Evolutionary conservation across 768 basidiomycete genomes (phyloP).

Genomic region (Candolleomyces aberdarensis): DNA sequence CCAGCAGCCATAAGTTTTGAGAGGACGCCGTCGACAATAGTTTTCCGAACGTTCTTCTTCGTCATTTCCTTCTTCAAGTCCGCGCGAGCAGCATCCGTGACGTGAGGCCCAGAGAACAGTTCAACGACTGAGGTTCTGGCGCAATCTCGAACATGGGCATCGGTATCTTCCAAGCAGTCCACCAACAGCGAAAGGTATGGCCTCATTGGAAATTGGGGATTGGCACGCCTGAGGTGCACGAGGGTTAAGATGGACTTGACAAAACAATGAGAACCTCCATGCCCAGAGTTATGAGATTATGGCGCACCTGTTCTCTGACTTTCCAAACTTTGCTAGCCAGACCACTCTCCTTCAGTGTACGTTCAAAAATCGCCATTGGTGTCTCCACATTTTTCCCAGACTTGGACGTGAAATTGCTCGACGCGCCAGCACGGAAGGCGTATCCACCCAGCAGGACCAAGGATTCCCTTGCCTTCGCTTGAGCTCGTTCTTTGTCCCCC

Average conservation of each 20-base stretch:
- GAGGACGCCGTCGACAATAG: slow-evolving; percentile 79
- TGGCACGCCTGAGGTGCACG: slow-evolving; percentile 67
- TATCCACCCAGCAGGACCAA: slow-evolving; percentile 73
- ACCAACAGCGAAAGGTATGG: slow-evolving; percentile 80
- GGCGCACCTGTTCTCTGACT: slow-evolving; percentile 78
- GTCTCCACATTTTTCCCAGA: slow-evolving; percentile 66
- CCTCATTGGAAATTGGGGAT: slow-evolving; percentile 75
- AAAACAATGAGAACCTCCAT: not conserved
- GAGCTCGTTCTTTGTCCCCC: slow-evolving; percentile 74
- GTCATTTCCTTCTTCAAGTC: slow-evolving; percentile 92
- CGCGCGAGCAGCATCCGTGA: slow-evolving; percentile 82
- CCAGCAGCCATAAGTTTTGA: slow-evolving; percentile 54
- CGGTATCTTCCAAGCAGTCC: slow-evolving; percentile 85
- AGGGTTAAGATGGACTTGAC: slow-evolving; percentile 60
- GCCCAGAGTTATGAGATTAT: not conserved
- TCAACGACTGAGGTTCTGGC: slow-evolving; percentile 78
- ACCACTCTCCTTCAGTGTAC: slow-evolving; percentile 66
- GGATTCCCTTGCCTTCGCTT: slow-evolving; percentile 72
- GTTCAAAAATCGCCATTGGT: slow-evolving; percentile 68
- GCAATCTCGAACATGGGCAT: slow-evolving; percentile 85
- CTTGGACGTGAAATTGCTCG: slow-evolving; percentile 41
- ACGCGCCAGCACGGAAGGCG: slow-evolving; percentile 57
- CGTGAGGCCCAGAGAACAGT: slow-evolving; percentile 80
- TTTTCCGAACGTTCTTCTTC: slow-evolving; percentile 83
- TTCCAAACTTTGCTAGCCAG: slow-evolving; percentile 82